Base-by-base conservation (phyloP, 129 eudicot species). In the Chrysanthemum makinoi region DNA sequence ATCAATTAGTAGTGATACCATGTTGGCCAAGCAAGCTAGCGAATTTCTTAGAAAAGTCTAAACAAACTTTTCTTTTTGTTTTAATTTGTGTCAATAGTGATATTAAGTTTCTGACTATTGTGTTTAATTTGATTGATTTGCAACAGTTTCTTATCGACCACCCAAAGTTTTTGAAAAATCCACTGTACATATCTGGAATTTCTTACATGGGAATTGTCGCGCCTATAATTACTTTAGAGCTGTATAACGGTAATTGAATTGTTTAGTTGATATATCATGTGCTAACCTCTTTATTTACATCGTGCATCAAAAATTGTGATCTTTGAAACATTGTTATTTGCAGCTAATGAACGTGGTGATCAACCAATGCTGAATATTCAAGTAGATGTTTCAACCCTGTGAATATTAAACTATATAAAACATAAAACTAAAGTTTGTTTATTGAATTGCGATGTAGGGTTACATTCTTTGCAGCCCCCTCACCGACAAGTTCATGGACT, bases 391-490 rank as follows among this genome's bases (percentile, higher is more conserved):
- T 4, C 28, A 48, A 47, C 18, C 66, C 19, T 19, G 2, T 30
- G 15, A 61, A 61, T 17, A 3, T 61, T 5, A 28, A 14, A 61
- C 30, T 20, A 14, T 11, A 2, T 26, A 61, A 28, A 61, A 61
- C 64, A 11, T 2, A 61, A 11, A 61, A 16, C 61, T 55, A 17
- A 57, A 0, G 30, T 20, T 4, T 6, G 13, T 58, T 58, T 58
- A 12, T 58, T 1, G 28, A 58, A 58, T 58, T 60, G 39, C 18
- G 5, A 60, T 10, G 66, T 22, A 75, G 79, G 79, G 79, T 47
- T 75, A 65, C 59, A 54, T 75, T 46, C 73, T 75, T 65, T 44
- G 53, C 17, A 75, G 70, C 43, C 79, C 79, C 19, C 62, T 65
- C 20, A 75, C 73, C 3, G 67, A 75, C 56, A 44, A 30, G 7